phyloP scores from a whole-genome alignment of 306 rosid genomes.

The Vigna mungo region DNA sequence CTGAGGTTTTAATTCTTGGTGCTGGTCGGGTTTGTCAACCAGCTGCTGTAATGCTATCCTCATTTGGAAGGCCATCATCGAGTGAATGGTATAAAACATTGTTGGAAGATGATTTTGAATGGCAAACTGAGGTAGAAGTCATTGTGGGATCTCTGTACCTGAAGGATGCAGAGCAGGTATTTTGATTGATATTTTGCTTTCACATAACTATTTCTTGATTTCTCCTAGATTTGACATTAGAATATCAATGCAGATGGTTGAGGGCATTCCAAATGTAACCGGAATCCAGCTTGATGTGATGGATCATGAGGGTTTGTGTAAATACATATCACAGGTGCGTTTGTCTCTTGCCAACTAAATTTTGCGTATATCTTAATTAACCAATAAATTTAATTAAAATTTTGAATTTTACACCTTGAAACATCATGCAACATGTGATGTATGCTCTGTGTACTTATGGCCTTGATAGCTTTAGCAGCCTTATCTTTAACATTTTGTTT shows the following conservation, averaged over 20 bases:
- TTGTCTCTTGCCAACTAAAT: conserved; percentile 30
- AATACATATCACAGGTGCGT: conserved; percentile 75
- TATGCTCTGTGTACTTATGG: conserved; percentile 23
- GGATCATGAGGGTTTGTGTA: conserved; percentile 60
- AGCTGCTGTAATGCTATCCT: conserved; percentile 80
- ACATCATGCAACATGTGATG: conserved; percentile 23
- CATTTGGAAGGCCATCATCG: conserved; percentile 63
- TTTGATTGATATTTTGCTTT: conserved; percentile 41
- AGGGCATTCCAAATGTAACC: conserved; percentile 77
- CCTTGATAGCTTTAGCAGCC: conserved; percentile 21
- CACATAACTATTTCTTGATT: conserved; percentile 2
- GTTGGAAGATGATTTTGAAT: conserved; percentile 65
- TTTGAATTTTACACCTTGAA: conserved; percentile 29
- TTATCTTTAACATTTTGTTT: neutral
- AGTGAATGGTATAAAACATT: conserved; percentile 55
- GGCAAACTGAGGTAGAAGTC: conserved; percentile 71
- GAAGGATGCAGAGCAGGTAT: conserved; percentile 90
- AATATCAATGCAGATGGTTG: conserved; percentile 66
- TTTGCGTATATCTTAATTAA: conserved; percentile 9
- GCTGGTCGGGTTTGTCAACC: conserved; percentile 98
- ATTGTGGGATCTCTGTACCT: conserved; percentile 91
- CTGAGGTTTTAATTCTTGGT: conserved; percentile 83
- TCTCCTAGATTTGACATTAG: conserved; percentile 46
- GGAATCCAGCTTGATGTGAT: conserved; percentile 82
- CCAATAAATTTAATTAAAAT: neutral